Evolutionary conservation across 495 filamentous ascomycete genomes (phyloP), one percentile per base, ranked within the genome.

Genomic region (Aspergillus bridgeri): DNA sequence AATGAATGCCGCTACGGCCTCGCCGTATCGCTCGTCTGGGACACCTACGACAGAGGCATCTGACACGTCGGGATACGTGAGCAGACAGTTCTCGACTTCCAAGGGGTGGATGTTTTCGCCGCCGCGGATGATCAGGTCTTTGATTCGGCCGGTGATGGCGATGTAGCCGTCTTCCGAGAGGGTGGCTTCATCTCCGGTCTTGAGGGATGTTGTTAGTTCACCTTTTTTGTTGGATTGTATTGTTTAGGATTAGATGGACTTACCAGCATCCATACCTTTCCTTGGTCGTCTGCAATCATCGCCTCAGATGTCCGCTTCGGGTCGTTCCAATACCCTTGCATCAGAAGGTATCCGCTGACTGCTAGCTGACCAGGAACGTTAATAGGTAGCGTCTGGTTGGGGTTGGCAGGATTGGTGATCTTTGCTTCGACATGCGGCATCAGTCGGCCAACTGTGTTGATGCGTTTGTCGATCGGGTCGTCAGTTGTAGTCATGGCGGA

Each of bases 71-170:
- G 83, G 77, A 60, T 91, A 84, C 24, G 81, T 82, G 44, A 94
- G 83, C n/a, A 98, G 80, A 59, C 86, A 92, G 67, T 94, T 92
- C 72, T 98, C 94, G 23, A 97, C 81, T 70, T 98, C 94, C 3
- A 97, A 78, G 3, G 94, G 94, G 67, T 96, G 91, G 62, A 98
- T 96, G 65, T 98, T 98, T 69, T 97, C 94, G 2, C 94, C 93
- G 18, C 90, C 94, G 23, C 89, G 81, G 63, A 98, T 97, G 54
- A 98, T 91, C 56, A 97, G 68, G 66, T 98, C 94, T 74, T 97
- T 97, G 54, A 92, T 85, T 0, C 90, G 79, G 49, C 91, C 90
- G 1, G 83, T 86, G 49, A 94, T 91, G 21, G 80, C 75, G 49
- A 92, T 71, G 60, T 88, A 81, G 19, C 87, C 86, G 27, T 83